Evolutionary conservation across 768 basidiomycete genomes (phyloP), one percentile per base, ranked within the genome.

Genomic region (Mrakia gelida): DNA sequence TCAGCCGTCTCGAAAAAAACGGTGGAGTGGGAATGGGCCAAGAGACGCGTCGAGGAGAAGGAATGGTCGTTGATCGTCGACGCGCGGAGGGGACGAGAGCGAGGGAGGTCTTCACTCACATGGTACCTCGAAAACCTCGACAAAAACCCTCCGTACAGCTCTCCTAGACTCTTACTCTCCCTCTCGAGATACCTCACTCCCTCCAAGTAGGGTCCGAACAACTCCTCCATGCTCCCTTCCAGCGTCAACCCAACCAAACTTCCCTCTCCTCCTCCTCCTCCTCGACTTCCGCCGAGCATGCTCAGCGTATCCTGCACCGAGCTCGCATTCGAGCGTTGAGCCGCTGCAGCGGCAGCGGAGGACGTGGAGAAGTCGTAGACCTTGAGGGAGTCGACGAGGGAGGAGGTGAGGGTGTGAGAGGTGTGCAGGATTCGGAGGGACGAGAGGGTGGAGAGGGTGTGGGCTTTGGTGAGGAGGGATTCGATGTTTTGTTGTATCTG

Each of bases 401-500:
- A 81, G 5, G 92, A 90, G 21, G 92, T 90, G 82, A 92, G 90
- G 26, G 90, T 84, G 80, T 98, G 95, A 8, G 92, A 90, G 43
- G 98, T 88, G 81, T 96, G 93, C 38, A 98, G 87, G 79, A 96
- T 88, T 38, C 97, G 93, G 28, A 98, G 88, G 83, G 94, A 95
- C 0, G 94, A 92, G 41, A 99, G 87, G 76, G 95, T 92, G 11
- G 95, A 96, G 52, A 93, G 89, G 3, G 88, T 87, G 2, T 88
- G 83, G 5, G 91, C 92, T 79, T 89, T 88, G 76, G 91, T 91
- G 71, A 98, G 87, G 7, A 99, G 88, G 73, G 91, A 89, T 82
- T 98, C 97, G 85, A 99, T 89, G 82, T 97, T 92, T 87, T 95
- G 93, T 87, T 98, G 95, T 80, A 99, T 95, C 96, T 98, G 82